phyloP scores from a whole-genome alignment of 176 grass and related monocot genomes.

The Musa itinerans region DNA sequence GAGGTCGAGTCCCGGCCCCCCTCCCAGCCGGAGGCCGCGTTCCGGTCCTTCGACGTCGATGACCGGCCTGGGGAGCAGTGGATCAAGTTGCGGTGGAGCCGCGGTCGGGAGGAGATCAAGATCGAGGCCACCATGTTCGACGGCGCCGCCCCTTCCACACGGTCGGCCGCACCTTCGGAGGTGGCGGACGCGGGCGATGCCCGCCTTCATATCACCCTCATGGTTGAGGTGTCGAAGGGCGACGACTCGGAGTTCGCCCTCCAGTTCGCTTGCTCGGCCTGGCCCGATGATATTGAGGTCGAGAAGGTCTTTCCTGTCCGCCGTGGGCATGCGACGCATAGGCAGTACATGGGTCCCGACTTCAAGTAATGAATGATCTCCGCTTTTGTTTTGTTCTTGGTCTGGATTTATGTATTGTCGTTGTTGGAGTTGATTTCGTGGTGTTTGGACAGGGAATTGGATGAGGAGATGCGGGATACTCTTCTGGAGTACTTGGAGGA shows the following conservation, averaged over 20 bases:
- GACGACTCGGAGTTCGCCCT: constrained; percentile 25
- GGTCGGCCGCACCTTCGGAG: constrained; percentile 26
- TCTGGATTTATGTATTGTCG: background rate
- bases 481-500: constrained; percentile 53
- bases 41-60: constrained; percentile 35
- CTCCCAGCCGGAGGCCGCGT: background rate
- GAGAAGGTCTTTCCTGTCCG: constrained; percentile 46
- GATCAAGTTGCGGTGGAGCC: constrained; percentile 31
- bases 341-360: constrained; percentile 42
- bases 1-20: constrained; percentile 14
- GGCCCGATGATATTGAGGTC: constrained; percentile 69
- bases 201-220: constrained; percentile 61
- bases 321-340: constrained; percentile 5
- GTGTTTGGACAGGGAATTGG: constrained; percentile 41
- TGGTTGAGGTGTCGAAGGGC: constrained; percentile 48
- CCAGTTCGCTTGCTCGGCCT: constrained; percentile 64
- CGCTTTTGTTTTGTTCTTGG: background rate
- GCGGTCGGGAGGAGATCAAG: constrained; percentile 35
- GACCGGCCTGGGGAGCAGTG: constrained; percentile 48
- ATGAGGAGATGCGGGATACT: constrained; percentile 62
- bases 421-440: background rate
- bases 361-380: constrained; percentile 46
- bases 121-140: constrained; percentile 69
- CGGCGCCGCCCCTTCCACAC: constrained; percentile 38
- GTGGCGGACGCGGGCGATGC: background rate